phyloP scores from a whole-genome alignment of 305 asterid genomes.

The Striga hermonthica region DNA sequence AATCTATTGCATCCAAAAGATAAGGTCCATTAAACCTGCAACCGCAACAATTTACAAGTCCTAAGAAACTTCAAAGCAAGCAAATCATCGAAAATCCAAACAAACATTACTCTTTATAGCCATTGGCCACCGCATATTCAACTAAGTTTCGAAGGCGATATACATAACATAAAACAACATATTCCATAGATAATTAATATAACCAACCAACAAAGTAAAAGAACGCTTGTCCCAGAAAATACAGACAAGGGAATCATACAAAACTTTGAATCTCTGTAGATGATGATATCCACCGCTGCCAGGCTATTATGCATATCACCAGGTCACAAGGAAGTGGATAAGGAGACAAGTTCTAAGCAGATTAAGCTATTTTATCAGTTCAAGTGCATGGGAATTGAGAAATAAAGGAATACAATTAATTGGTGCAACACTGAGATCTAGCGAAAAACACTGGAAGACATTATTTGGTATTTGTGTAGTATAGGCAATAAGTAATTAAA shows the following conservation, averaged over 20 bases:
- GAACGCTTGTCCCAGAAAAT: too few relatives aligned
- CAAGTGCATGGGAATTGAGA: conserved; percentile 21
- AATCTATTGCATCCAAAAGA: conserved; percentile 87
- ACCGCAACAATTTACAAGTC: conserved; percentile 24
- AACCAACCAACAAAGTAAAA: too few relatives aligned
- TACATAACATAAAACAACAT: too few relatives aligned
- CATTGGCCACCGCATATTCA: too few relatives aligned
- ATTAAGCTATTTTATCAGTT: conserved; percentile 23
- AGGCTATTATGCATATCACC: conserved; percentile 11
- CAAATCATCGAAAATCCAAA: too few relatives aligned
- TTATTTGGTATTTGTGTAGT: conserved; percentile 5
- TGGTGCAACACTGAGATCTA: conserved; percentile 12
- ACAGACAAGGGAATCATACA: too few relatives aligned
- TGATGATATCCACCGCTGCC: too few relatives aligned
- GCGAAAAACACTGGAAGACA: conserved; percentile 9
- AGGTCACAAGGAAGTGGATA: conserved; percentile 6
- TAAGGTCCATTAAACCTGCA: conserved; percentile 80
- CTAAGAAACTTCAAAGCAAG: conserved; percentile 25
- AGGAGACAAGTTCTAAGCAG: neutral
- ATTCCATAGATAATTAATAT: too few relatives aligned
- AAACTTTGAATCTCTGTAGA: too few relatives aligned
- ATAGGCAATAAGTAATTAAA: too few relatives aligned
- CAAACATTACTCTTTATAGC: too few relatives aligned
- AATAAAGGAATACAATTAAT: conserved; percentile 7
- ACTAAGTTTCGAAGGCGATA: too few relatives aligned